A percentile compares a stretch with the other conserved stretches of the same genome.
phyloP scores from a whole-genome alignment of 805 yeast genomes.

The Phaffomyces thermotolerans region DNA sequence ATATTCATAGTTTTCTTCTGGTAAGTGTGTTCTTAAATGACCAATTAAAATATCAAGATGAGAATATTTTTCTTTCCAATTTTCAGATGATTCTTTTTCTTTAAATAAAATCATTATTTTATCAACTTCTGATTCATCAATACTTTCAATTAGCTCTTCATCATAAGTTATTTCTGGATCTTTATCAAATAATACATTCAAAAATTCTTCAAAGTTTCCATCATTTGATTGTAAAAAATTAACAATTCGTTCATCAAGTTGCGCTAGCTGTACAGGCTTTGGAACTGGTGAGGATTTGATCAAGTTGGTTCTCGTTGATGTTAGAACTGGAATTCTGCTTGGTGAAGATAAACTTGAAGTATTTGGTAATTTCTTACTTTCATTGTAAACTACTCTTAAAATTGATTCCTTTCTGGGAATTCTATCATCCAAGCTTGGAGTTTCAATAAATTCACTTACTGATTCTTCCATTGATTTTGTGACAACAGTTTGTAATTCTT shows the following conservation, averaged over 20 bases:
- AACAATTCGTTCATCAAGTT: background rate
- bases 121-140: constrained; percentile 10
- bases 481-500: background rate
- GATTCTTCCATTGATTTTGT: background rate
- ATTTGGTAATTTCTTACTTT: constrained; percentile 1
- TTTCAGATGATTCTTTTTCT: constrained; percentile 18
- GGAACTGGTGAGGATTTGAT: background rate
- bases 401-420: constrained; percentile 7
- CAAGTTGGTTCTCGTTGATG: background rate
- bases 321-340: background rate
- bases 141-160: constrained; percentile 2
- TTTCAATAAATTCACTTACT: background rate
- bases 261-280: background rate
- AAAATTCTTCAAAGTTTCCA: constrained; percentile 10
- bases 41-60: constrained; percentile 18
- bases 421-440: background rate
- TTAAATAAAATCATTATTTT: constrained; percentile 3
- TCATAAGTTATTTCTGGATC: constrained; percentile 14
- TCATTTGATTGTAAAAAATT: background rate
- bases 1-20: constrained; percentile 7
- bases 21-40: constrained; percentile 14
- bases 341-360: background rate
- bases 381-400: constrained; percentile 4
- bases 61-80: constrained; percentile 15
- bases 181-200: constrained; percentile 13